Base-by-base conservation (phyloP, 352 stramenopile species). In the Phytophthora pluvialis region DNA sequence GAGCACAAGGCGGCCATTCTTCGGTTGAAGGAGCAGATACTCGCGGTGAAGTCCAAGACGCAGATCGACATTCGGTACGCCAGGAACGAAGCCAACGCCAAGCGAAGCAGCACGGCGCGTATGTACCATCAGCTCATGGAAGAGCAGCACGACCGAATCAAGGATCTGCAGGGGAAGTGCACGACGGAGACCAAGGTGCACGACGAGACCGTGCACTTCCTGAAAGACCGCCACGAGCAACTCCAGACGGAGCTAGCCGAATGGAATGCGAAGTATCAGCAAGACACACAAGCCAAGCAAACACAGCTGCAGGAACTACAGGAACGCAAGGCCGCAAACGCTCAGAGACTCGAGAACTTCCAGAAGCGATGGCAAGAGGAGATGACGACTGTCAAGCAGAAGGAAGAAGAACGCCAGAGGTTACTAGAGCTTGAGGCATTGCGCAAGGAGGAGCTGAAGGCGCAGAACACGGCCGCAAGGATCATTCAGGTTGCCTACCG, bases 81-180 rank as follows among this genome's bases (percentile, higher is more conserved):
- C 4, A 71, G 83, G 0, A 93, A 90, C 31, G 86, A 96, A 63
- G 86, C 87, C 46, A 92, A 95, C 57, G 89, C 89, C 16, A 95
- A 96, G 64, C 78, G 82, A n/a, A 83, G 78, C 38, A 93, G 80
- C 39, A 95, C 83, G 0, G 72, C 83, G 5, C 73, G 89, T 3
- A 81, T 91, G 70, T 93, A 95, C 59, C 81, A 86, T 31, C 81
- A 96, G 59, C 71, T 93, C n/a, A 76, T 94, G 25, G 73, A 91
- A 38, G 84, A 93, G 47, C 78, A 95, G 59, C 69, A 89, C 25
- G 78, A 82, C 16, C 86, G 80, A 6, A 94, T 91, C 40, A 80
- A 84, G 35, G 72, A 86, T 47, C 59, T 94, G 4, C 71, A 93
- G 52, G 62, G 46, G 1, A 88, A 90, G 28, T 89, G 81, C 59